A percentile compares a stretch with the other conserved stretches of the same genome.
These are phyloP conservation scores for Fusarium temperatum DNA, from an alignment of 2,329 filamentous ascomycete genomes.

Conservation along the genomic window DNA sequence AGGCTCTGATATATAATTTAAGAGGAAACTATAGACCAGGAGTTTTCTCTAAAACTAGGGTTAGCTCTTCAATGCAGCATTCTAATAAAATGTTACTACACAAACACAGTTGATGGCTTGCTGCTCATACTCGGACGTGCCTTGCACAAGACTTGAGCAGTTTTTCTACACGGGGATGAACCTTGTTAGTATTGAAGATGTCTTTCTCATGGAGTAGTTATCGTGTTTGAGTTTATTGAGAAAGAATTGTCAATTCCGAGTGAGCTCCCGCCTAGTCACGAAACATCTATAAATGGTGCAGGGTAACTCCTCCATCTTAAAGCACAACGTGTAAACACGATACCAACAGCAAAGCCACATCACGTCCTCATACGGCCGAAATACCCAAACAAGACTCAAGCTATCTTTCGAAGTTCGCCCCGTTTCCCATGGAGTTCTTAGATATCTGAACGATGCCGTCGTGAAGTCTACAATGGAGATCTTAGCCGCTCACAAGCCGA, in stretches of 20 bases:
- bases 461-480: not conserved
- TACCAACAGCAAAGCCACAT: not conserved
- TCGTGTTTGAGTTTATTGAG: not conserved
- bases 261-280: not conserved
- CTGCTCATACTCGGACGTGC: too few species aligned
- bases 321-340: not conserved
- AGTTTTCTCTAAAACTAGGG: not conserved
- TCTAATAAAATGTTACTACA: not conserved
- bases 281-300: not conserved
- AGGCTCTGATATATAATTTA: not conserved
- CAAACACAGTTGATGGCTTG: rapidly evolving
- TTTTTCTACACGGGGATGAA: not conserved
- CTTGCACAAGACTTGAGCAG: not conserved
- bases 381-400: too few species aligned
- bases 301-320: not conserved
- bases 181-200: not conserved
- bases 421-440: too few species aligned
- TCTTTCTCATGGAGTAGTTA: too few species aligned
- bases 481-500: not conserved
- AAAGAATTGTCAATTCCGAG: not conserved
- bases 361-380: not conserved
- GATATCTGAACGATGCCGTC: too few species aligned
- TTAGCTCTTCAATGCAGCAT: not conserved
- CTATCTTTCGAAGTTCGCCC: too few species aligned
- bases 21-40: not conserved